Base-by-base conservation (phyloP, 441 rosid species). In the Heliophila coronopifolia region DNA sequence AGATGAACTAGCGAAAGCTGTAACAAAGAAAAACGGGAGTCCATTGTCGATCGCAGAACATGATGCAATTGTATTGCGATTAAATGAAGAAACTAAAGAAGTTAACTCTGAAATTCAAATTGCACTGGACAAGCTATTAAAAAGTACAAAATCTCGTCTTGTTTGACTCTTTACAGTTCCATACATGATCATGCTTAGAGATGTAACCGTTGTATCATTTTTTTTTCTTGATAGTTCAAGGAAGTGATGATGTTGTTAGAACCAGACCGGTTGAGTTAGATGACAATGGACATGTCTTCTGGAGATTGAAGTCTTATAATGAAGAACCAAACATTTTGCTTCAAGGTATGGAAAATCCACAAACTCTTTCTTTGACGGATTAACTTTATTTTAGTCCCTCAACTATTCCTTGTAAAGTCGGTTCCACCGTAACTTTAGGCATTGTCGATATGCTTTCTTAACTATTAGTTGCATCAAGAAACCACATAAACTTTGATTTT, bases 211-310 rank as follows among this genome's bases (percentile, higher is more conserved):
- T 38, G 18, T 39, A 2, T 41, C 12, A 15, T 62, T 23, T 13
- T 15, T 63, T 22, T 62, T 23, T 13, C 13, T 63, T 22, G 63
- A 84, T 84, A 69, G 69, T 45, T 40, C 71, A 58, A 63, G 67
- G 77, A 65, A 63, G 69, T 40, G 78, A 73, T 36, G 81, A 74
- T 77, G 81, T 79, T 59, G 71, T 83, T 65, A 84, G 96, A 76
- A 83, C 76, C 5, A 84, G 59, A 15, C 69, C 81, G 20, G 37
- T 81, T 4, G 39, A 69, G 9, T 1, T 63, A 60, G 93, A 77
- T 58, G 63, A 15, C 3, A 60, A 73, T 11, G 94, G 91, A 12
- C 68, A 23, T 31, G 47, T 55, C 26, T 71, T 87, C 43, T 92
- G 98, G 97, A 81, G 58, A 50, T 50, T 90, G 31, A 78, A 70